phyloP scores from a whole-genome alignment of 768 basidiomycete genomes.

The Suillus bovinus region DNA sequence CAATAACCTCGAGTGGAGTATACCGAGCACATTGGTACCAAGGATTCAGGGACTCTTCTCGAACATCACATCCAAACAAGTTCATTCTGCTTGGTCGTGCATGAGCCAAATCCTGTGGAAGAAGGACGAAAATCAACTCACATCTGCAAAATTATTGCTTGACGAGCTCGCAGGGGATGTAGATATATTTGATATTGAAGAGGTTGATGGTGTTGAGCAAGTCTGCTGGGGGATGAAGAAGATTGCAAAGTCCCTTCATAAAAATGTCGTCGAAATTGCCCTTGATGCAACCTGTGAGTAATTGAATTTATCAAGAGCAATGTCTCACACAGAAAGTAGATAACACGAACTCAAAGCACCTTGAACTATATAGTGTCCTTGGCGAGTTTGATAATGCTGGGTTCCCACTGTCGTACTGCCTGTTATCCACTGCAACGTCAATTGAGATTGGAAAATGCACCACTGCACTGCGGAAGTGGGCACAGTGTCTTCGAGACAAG shows the following conservation, averaged over 20 bases:
- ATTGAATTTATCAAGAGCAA: neutral
- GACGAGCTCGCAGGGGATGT: conserved; percentile 12
- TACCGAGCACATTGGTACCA: conserved; percentile 30
- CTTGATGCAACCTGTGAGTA: conserved; percentile 21
- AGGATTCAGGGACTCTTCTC: conserved; percentile 35
- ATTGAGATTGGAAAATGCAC: conserved; percentile 20
- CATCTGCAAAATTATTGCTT: conserved; percentile 25
- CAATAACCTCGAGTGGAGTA: conserved; percentile 25
- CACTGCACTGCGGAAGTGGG: conserved; percentile 19
- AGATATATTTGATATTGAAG: neutral
- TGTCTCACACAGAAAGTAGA: neutral
- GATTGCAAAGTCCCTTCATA: conserved; percentile 1
- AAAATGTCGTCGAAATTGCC: conserved; percentile 15
- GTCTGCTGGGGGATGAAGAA: conserved; percentile 11
- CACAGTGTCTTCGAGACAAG: conserved; percentile 10
- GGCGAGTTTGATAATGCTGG: conserved; percentile 25
- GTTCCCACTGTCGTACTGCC: conserved; percentile 24
- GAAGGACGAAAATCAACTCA: conserved; percentile 22
- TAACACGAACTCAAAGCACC: conserved; percentile 18
- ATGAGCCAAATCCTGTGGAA: conserved; percentile 30
- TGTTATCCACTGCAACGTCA: conserved; percentile 23
- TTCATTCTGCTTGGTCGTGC: conserved; percentile 28
- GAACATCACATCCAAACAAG: conserved; percentile 22
- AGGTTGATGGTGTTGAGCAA: conserved; percentile 22
- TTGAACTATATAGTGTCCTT: conserved; percentile 26